Conservation (phyloP, 768 basidiomycete genomes). For the Lactarius trivialis region DNA sequence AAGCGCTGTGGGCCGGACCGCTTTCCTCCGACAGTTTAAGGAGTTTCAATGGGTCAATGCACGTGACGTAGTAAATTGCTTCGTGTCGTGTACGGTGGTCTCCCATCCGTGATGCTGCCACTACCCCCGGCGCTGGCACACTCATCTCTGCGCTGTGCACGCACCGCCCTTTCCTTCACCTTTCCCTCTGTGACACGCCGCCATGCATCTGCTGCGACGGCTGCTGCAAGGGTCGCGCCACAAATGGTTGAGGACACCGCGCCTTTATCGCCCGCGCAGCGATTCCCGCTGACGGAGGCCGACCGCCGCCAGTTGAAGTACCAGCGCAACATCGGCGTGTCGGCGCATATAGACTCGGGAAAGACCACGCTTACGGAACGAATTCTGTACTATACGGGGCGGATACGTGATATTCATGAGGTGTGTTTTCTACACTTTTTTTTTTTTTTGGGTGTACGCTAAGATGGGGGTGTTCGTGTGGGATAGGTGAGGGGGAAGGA, state of each 20-base stretch:
- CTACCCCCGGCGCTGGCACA: background rate
- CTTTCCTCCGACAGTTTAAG: no score
- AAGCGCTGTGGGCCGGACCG: no score
- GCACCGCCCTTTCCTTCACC: background rate
- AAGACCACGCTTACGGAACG: constrained; percentile 98
- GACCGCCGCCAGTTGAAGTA: constrained; percentile 62
- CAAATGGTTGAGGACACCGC: background rate
- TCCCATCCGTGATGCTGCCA: background rate
- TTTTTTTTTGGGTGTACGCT: background rate
- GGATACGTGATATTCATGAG: constrained; percentile 95
- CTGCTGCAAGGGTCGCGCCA: background rate
- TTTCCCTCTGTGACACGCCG: background rate
- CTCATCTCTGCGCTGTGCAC: background rate
- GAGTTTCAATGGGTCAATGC: no score
- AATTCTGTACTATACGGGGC: constrained; percentile 91
- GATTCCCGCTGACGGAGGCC: constrained; percentile 44
- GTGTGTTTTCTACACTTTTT: constrained; percentile 38
- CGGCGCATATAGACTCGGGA: constrained; percentile 92
- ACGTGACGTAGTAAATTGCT: no score
- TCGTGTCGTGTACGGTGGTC: background rate
- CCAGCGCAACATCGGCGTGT: constrained; percentile 95
- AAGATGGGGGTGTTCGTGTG: background rate
- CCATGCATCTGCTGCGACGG: constrained; percentile 12
- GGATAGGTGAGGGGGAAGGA: constrained; percentile 84
- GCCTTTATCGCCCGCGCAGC: constrained; percentile 12